Conservation (phyloP, 148 eudicot species). For the Suaeda aralocaspica region DNA sequence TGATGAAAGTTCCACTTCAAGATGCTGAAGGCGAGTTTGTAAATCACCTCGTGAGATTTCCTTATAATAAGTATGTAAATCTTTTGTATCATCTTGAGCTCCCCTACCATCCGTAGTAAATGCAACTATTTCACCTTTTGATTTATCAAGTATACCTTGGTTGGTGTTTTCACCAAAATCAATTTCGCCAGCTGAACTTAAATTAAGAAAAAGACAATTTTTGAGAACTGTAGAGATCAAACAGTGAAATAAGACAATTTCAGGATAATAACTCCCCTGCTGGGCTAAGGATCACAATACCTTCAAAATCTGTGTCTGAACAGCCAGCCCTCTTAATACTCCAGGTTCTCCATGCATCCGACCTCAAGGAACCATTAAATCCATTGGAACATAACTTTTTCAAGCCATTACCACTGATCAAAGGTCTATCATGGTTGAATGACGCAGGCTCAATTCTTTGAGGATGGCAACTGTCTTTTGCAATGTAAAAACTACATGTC, state of each 20-base stretch:
- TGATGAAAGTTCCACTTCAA: conserved; percentile 68
- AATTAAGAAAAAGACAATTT: conserved; percentile 3
- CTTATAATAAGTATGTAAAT: conserved; percentile 14
- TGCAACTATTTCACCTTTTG: conserved; percentile 25
- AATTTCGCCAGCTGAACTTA: conserved; percentile 61
- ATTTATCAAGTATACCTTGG: conserved; percentile 23
- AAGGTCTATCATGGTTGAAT: conserved; percentile 19
- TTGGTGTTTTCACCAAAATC: conserved; percentile 25
- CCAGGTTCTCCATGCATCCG: conserved; percentile 60
- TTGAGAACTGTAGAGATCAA: neutral
- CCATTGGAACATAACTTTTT: conserved; percentile 26
- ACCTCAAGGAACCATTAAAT: conserved; percentile 29
- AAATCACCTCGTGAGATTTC: conserved; percentile 31
- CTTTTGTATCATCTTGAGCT: conserved; percentile 23
- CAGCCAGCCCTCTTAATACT: conserved; percentile 54
- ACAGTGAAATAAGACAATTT: neutral
- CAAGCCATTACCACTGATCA: conserved; percentile 24
- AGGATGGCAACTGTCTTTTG: conserved; percentile 49
- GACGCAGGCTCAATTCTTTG: conserved; percentile 28
- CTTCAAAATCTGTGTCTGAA: conserved; percentile 56
- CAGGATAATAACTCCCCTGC: neutral
- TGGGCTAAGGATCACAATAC: conserved; percentile 26
- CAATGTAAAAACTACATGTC: conserved; percentile 32
- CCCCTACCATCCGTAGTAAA: conserved; percentile 24
- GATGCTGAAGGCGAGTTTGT: conserved; percentile 57